Evolutionary conservation across 2,329 filamentous ascomycete species (phyloP).

Genomic region (Aspergillus bombycis): DNA sequence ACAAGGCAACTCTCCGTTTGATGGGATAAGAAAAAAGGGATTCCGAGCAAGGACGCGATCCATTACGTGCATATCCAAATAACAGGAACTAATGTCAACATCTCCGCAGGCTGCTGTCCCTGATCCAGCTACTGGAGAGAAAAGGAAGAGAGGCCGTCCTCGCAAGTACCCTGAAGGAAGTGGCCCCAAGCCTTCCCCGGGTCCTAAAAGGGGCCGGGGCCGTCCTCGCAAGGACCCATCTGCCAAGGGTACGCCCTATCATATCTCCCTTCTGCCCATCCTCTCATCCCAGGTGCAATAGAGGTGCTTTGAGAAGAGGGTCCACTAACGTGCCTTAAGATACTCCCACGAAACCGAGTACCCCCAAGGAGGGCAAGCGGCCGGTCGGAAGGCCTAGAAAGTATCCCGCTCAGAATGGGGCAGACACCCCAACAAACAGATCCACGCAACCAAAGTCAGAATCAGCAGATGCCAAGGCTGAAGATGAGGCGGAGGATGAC

Average conservation of each 20-base stretch:
- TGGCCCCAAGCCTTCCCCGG: conserved; percentile 27
- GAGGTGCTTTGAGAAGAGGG: too few species aligned
- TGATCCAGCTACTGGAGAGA: conserved; percentile 30
- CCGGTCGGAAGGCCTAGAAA: conserved; percentile 31
- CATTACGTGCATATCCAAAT: background rate
- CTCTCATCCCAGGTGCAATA: background rate
- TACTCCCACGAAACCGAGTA: conserved; percentile 20
- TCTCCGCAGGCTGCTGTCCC: conserved; percentile 16
- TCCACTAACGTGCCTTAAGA: conserved; percentile 13
- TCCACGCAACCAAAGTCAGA: conserved; percentile 23
- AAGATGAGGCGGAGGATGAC: conserved; percentile 22
- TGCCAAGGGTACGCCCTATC: conserved; percentile 13
- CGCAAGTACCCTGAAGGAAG: conserved; percentile 34
- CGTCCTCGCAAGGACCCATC: conserved; percentile 34
- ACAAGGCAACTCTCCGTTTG: background rate
- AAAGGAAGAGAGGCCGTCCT: conserved; percentile 39
- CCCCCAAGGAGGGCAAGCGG: conserved; percentile 26
- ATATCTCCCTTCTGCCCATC: background rate
- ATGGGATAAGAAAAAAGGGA: background rate
- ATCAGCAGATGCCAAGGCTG: conserved; percentile 15
- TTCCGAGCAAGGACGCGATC: background rate
- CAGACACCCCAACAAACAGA: conserved; percentile 15
- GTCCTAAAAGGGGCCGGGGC: conserved; percentile 37
- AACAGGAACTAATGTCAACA: conserved; percentile 13
- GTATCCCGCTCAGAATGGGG: conserved; percentile 19